Evolutionary conservation across 2,329 filamentous ascomycete genomes (phyloP), one percentile per base, ranked within the genome.

Genomic region (Allantophomopsis cytisporea): DNA sequence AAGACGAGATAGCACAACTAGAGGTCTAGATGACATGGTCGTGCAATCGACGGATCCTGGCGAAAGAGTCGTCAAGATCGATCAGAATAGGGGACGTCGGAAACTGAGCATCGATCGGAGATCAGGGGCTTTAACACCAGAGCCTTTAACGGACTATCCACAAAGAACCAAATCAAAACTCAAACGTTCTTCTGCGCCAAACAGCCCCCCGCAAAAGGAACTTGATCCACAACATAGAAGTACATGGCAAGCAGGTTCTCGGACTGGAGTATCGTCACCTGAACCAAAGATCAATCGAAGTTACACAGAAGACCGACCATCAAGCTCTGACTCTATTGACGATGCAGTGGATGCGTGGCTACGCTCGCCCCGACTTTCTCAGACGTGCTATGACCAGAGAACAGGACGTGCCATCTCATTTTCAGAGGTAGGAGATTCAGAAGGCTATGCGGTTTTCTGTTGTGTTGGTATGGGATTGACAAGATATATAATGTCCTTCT

Each of bases 381-480:
- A 94, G 53, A 94, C 82, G 60, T 85, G 96, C 38, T 69, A 71
- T 16, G 85, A 95, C 58, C 86, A 87, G 1, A 80, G 84, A 42
- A 93, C 84, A 0, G 87, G 88, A 1, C 77, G 91, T 13, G 69
- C 82, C 3, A 95, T 98, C 48, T 93, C 87, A 1, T 98, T 95
- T 54, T 96, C 89, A 0, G 91, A 98, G 58, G 91, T 98, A 2
- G 91, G 91, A 12, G 88, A 96, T 56, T 79, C 88, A 0, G 76
- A 89, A 34, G 91, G 91, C 2, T 89, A 82, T 48, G 89, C 87
- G 2, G 85, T 98, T 2, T 88, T 98, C 50, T 93, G 91, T 56
- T 98, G 91, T 53, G 87, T 98, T 2, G 91, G 91, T 15, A 98
- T 98, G 91, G 91, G 91, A 0, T 61, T 98, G 51, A 98, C 91